Conservation (phyloP, 2,329 filamentous ascomycete species). For the Ampelomyces quisqualis region DNA sequence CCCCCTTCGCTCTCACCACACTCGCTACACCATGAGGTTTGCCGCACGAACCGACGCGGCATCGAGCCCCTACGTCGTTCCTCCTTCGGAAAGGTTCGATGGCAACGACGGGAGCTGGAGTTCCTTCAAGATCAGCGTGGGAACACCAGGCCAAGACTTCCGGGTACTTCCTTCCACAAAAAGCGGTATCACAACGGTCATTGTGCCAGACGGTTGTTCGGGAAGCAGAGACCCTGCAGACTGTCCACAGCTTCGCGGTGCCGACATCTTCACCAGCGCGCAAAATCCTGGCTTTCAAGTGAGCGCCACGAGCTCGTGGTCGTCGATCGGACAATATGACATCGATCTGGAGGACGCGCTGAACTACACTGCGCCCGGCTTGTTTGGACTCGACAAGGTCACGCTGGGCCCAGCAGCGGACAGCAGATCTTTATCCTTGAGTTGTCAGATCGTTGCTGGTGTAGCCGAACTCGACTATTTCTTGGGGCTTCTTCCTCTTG, state of each 20-base stretch:
- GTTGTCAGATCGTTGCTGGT: slow-evolving; percentile 34
- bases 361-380: slow-evolving; percentile 27
- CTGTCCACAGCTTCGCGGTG: slow-evolving; percentile 34
- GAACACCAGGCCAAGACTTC: slow-evolving; percentile 44
- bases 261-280: slow-evolving; percentile 30
- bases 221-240: slow-evolving; percentile 28
- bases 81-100: slow-evolving; percentile 39
- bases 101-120: slow-evolving; percentile 48
- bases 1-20: background rate
- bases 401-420: slow-evolving; percentile 27
- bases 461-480: slow-evolving; percentile 34
- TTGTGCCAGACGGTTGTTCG: slow-evolving; percentile 40
- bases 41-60: slow-evolving; percentile 19
- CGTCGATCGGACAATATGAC: slow-evolving; percentile 35
- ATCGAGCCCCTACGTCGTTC: slow-evolving; percentile 34
- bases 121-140: slow-evolving; percentile 45
- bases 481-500: slow-evolving; percentile 34
- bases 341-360: slow-evolving; percentile 34
- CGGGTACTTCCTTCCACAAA: slow-evolving; percentile 41
- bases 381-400: slow-evolving; percentile 39
- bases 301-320: slow-evolving; percentile 35
- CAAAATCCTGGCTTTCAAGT: slow-evolving; percentile 37
- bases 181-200: slow-evolving; percentile 32
- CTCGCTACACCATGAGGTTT: slow-evolving; percentile 25
- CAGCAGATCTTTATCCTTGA: slow-evolving; percentile 19